These are phyloP conservation scores for Spizellomyces sp. DNA, from an alignment of 192 early-diverging fungal species.

Conservation along the genomic window DNA sequence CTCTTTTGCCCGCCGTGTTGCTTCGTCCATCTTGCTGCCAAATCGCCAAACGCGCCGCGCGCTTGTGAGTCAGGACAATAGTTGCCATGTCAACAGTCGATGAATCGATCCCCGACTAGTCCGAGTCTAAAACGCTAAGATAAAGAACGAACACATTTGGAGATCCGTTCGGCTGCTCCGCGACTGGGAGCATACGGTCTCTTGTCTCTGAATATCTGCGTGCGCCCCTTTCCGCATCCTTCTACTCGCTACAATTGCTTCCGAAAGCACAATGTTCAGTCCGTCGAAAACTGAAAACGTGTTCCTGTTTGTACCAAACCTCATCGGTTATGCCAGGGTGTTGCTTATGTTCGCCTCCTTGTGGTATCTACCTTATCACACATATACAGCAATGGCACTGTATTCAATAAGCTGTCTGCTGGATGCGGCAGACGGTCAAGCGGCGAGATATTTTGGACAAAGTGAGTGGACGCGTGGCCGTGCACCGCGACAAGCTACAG, in stretches of 20 bases:
- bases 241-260: not conserved
- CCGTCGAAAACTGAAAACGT: slow-evolving; percentile 41
- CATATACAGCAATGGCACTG: slow-evolving; percentile 70
- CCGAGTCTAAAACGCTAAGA: too few species aligned
- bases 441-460: slow-evolving; percentile 90
- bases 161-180: too few species aligned
- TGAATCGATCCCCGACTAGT: too few species aligned
- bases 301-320: slow-evolving; percentile 78
- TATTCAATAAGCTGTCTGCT: slow-evolving; percentile 90
- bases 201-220: too few species aligned
- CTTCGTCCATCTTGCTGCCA: slow-evolving; percentile 31
- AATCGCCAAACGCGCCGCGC: too few species aligned
- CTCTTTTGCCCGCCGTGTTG: slow-evolving; percentile 37
- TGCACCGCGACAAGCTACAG: not conserved
- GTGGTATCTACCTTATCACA: slow-evolving; percentile 72
- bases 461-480: slow-evolving; percentile 52
- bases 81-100: too few species aligned
- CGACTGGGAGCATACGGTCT: too few species aligned
- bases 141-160: too few species aligned
- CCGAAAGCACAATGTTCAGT: slow-evolving; percentile 13
- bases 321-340: slow-evolving; percentile 89
- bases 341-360: slow-evolving; percentile 71
- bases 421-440: slow-evolving; percentile 93
- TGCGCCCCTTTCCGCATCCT: too few species aligned
- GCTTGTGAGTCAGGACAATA: too few species aligned